Evolutionary conservation across 345 rosid species (phyloP).

Genomic region (Combretum micranthum): DNA sequence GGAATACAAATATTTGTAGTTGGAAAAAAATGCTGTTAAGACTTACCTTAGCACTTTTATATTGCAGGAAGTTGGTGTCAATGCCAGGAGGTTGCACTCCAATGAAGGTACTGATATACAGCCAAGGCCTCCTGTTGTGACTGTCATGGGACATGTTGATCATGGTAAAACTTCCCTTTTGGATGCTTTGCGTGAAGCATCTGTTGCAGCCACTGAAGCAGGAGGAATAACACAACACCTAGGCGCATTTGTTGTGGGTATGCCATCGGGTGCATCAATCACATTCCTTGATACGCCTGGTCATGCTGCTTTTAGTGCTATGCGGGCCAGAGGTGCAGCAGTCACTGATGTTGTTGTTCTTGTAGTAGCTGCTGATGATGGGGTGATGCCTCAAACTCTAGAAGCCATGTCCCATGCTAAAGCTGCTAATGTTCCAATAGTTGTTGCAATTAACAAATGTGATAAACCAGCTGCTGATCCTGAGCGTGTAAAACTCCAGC

Average conservation of each 20-base stretch:
- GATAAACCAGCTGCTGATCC: conserved; percentile 84
- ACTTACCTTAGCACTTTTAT: conserved; percentile 5
- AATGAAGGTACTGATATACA: conserved; percentile 54
- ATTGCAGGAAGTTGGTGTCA: conserved; percentile 71
- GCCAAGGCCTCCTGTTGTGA: conserved; percentile 78
- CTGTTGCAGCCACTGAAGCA: conserved; percentile 88
- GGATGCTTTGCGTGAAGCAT: conserved; percentile 80
- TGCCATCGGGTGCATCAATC: conserved; percentile 82
- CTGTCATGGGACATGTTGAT: conserved; percentile 97
- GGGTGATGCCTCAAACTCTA: conserved; percentile 95
- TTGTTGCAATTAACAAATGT: conserved; percentile 88
- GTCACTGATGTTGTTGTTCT: conserved; percentile 91
- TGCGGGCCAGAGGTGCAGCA: conserved; percentile 97
- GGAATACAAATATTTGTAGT: neutral
- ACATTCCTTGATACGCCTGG: conserved; percentile 96
- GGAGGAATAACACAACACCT: conserved; percentile 98
- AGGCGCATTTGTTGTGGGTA: conserved; percentile 86
- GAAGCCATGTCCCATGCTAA: conserved; percentile 91
- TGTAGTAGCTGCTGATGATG: conserved; percentile 96
- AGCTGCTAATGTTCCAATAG: conserved; percentile 79
- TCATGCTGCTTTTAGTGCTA: conserved; percentile 91
- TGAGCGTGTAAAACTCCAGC: conserved; percentile 77
- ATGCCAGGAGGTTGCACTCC: conserved; percentile 66
- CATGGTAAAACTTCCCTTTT: conserved; percentile 94
- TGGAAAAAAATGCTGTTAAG: neutral